Percentiles rank a stretch among this genome's conserved stretches.
These are phyloP conservation scores for Podaxis rugospora DNA, from an alignment of 768 basidiomycete genomes.

Conservation along the genomic window DNA sequence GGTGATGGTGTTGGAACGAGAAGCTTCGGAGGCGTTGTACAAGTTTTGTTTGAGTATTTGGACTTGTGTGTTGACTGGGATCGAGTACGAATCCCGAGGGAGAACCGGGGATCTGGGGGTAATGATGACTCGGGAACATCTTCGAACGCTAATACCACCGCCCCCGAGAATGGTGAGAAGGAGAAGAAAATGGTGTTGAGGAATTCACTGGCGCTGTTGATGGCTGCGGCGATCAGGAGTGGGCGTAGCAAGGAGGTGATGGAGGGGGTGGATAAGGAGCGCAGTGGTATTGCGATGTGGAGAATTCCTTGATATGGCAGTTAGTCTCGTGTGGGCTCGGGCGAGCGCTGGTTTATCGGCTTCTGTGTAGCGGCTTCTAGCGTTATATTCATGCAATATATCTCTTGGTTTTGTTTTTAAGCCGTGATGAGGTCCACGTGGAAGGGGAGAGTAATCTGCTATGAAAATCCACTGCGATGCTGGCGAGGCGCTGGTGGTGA, in stretches of 20 bases:
- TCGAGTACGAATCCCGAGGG: constrained; percentile 33
- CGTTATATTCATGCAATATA: background rate
- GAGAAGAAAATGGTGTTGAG: constrained; percentile 37
- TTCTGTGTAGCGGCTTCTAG: background rate
- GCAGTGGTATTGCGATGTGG: constrained; percentile 66
- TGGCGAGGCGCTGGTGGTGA: background rate
- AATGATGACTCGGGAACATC: background rate
- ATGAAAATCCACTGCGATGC: background rate
- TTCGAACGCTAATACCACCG: background rate
- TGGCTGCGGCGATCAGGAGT: constrained; percentile 53
- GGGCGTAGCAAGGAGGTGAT: constrained; percentile 47
- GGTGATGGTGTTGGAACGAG: constrained; percentile 14
- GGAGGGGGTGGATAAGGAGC: constrained; percentile 50
- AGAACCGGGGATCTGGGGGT: constrained; percentile 3
- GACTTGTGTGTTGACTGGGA: constrained; percentile 63
- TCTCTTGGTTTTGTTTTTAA: background rate
- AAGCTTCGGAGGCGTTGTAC: constrained; percentile 47
- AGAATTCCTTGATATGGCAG: constrained; percentile 42
- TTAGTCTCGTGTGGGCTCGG: background rate
- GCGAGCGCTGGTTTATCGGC: background rate
- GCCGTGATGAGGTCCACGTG: background rate
- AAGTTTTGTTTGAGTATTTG: constrained; percentile 53
- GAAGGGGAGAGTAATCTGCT: background rate
- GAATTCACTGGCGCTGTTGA: constrained; percentile 44
- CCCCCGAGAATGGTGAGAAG: constrained; percentile 10